Conservation (phyloP, 306 rosid species). For the Luffa aegyptiaca region DNA sequence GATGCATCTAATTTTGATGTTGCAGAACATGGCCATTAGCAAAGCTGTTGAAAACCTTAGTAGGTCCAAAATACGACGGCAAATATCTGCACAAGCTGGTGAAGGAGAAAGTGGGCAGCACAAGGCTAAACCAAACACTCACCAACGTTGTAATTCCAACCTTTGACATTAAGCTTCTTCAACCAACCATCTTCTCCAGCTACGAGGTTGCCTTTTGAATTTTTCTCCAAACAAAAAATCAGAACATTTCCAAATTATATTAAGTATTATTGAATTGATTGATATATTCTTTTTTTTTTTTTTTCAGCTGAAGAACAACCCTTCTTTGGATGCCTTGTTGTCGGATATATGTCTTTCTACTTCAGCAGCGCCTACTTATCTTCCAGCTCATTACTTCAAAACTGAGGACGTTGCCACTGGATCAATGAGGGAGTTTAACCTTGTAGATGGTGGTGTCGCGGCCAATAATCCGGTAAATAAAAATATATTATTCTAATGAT, state of each 20-base stretch:
- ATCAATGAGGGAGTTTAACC: conserved; percentile 32
- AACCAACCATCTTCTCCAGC: conserved; percentile 48
- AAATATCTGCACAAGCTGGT: conserved; percentile 29
- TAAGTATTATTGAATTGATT: not conserved
- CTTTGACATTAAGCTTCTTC: conserved; percentile 49
- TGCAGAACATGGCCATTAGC: not conserved
- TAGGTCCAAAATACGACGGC: conserved; percentile 45
- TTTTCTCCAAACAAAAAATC: not conserved
- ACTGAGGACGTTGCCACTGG: conserved; percentile 16
- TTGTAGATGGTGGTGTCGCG: conserved; percentile 58
- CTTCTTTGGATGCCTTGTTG: conserved; percentile 28
- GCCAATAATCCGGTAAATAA: conserved; percentile 54
- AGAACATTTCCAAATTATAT: not conserved
- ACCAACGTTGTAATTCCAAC: conserved; percentile 47
- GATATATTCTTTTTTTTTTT: not conserved
- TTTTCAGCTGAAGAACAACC: conserved; percentile 17
- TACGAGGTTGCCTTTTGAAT: conserved; percentile 21
- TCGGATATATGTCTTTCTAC: conserved; percentile 45
- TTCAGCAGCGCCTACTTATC: conserved; percentile 55
- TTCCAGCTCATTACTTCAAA: conserved; percentile 38
- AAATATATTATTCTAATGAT: no score
- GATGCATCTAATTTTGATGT: not conserved
- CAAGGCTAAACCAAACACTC: conserved; percentile 21
- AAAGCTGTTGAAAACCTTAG: conserved; percentile 5
- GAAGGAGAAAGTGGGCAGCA: conserved; percentile 18